Base-by-base conservation (phyloP, 768 basidiomycete species). In the Termitomyces sp. region DNA sequence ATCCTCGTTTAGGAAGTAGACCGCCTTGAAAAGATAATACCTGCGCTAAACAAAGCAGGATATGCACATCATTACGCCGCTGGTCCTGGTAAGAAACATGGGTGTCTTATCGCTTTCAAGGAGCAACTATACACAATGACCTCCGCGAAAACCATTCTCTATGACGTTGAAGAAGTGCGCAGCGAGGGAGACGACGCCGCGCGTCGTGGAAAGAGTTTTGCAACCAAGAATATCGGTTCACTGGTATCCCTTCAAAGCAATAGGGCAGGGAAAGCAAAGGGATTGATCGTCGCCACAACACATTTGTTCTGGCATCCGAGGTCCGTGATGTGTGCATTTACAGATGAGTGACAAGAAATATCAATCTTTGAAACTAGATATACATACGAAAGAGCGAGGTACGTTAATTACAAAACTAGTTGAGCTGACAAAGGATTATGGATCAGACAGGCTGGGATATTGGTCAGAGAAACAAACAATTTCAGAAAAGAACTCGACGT, bases 261-360 rank as follows among this genome's bases (percentile, higher is more conserved):
- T 6, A 71, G 69, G 17, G 14, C 9, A 62, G 74, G 15, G 63
- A 71, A 28, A 57, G 65, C 7, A 35, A 71, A 75, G 40, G 91
- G 94, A 4, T 69, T 92, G 35, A 72, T 96, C 41, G 73, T 95
- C 14, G 91, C 84, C 3, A 97, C 95, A 1, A 94, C 94, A 0
- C 95, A 98, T 73, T 74, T 96, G 23, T 98, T 97, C 70, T 98
- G 95, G 95, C 94, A 96, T 71, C 94, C 94, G 5, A 81, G 79
- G 85, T 93, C 70, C 56, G 81, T 73, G 60, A 21, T 35, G 45
- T 28, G 44, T 28, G 33, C 30, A 21, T 11, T 15, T n/a, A n/a
- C 23, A 15, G 15, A 6, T 37, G 26, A 35, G 17, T n/a, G 23
- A 30, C 3, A 15, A 38, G 26, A 10, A 52, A 2, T 14, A 44